Conservation (phyloP, 2,329 filamentous ascomycete species). For the Tolypocladium pustulatum region DNA sequence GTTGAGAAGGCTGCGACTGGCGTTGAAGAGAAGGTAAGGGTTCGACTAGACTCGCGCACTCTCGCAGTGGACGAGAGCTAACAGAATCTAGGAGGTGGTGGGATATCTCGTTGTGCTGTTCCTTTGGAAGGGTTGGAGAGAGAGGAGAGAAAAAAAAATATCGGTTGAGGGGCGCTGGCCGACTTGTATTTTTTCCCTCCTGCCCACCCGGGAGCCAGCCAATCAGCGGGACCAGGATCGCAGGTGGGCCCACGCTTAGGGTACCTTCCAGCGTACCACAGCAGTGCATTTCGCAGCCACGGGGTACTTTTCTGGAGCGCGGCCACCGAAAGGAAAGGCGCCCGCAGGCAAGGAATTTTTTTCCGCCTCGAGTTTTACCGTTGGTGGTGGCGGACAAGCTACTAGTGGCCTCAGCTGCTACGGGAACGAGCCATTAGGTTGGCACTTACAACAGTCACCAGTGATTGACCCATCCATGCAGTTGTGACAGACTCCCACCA, state of each 20-base stretch:
- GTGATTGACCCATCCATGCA: neutral
- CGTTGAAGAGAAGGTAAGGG: constrained; percentile 15
- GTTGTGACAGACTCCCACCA: neutral
- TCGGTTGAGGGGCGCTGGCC: constrained; percentile 25
- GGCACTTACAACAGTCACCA: neutral
- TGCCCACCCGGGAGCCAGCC: constrained; percentile 5
- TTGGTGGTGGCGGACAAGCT: neutral
- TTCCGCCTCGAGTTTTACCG: neutral
- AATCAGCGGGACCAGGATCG: constrained; percentile 7
- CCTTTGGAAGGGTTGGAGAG: constrained; percentile 18
- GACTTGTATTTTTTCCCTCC: constrained; percentile 23
- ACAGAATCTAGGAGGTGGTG: constrained; percentile 29
- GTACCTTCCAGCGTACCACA: constrained; percentile 7
- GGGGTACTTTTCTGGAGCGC: neutral
- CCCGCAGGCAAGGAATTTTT: neutral
- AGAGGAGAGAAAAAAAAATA: constrained; percentile 23
- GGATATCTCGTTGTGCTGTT: constrained; percentile 21
- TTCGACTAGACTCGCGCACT: constrained; percentile 37
- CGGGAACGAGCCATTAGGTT: neutral
- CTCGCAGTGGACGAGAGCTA: constrained; percentile 33
- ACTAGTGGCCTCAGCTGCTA: neutral
- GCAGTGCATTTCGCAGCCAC: neutral
- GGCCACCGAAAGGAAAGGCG: neutral
- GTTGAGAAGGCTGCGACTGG: constrained; percentile 21
- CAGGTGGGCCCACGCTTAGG: constrained; percentile 11